Evolutionary conservation across 192 early-diverging fungal species (phyloP), one percentile per base, ranked within the genome.

Genomic region (Coemansia sp.): DNA sequence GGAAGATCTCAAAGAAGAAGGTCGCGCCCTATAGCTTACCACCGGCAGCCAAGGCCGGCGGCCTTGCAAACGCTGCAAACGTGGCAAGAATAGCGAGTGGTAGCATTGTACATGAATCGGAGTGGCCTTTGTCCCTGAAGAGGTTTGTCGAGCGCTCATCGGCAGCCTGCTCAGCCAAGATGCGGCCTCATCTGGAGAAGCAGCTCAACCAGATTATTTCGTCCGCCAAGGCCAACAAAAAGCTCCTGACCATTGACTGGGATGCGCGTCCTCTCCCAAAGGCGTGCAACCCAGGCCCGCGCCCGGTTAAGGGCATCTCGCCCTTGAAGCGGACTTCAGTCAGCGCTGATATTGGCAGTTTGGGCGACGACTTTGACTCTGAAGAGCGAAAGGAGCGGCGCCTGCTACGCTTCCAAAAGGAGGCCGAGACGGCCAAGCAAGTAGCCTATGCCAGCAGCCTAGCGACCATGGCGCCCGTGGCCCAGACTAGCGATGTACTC

Each of bases 401-500:
- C 12, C 43, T 80, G 55, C 67, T 44, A 9, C 71, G 71, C 34
- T 80, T 80, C 38, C 68, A 71, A 59, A 44, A 57, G 18, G 74
- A 76, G 39, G 57, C 63, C 29, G 72, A 70, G 39, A 62, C 64
- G 7, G 77, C 64, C 14, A 58, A 65, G 54, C 63, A 59, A 53
- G 60, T 56, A 6, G 72, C 77, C 17, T 36, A 24, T 17, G 68
- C 74, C 5, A 70, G 43, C 40, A 42, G 24, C 27, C 14, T 48
- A 21, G 17, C 60, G 4, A 35, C 59, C 3, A 54, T 62, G 17
- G 63, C 77, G 83, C 70, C 78, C 8, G 48, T 65, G 40, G 67
- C 61, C 2, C 61, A 74, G 39, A 67, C 52, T 7, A 39, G 83
- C 12, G 88, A 89, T 60, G 89, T 90, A 46, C 84, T 85, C 38